A percentile compares a stretch with the other conserved stretches of the same genome.
Evolutionary conservation across 345 rosid species (phyloP).

Genomic region (Pseudoturritis turrita): DNA sequence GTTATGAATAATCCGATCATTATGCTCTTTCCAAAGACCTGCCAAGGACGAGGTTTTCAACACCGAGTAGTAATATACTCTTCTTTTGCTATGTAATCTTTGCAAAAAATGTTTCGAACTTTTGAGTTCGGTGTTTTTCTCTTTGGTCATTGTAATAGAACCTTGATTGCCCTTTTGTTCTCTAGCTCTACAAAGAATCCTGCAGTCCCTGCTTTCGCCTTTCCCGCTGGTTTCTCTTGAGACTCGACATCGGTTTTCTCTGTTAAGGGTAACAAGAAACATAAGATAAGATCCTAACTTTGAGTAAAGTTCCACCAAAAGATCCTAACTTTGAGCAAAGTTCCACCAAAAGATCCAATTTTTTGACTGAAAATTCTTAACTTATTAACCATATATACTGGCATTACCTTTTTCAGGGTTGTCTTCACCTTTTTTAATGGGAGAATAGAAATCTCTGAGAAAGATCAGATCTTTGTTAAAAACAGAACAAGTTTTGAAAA

Average conservation of each 20-base stretch:
- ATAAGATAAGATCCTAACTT: not conserved
- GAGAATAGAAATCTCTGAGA: conserved; percentile 24
- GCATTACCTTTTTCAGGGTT: conserved; percentile 30
- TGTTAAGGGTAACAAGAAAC: conserved; percentile 1
- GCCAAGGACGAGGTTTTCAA: conserved; percentile 10
- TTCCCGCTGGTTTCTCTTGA: conserved; percentile 24
- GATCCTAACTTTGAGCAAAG: not conserved
- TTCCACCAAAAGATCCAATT: not conserved
- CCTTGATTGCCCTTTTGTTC: conserved; percentile 71
- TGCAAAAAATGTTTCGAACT: conserved; percentile 4
- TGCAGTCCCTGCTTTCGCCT: conserved; percentile 50
- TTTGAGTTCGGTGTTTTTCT: conserved; percentile 11
- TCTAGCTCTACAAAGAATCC: conserved; percentile 61
- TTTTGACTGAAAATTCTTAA: not conserved
- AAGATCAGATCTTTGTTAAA: not conserved
- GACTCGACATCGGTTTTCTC: conserved; percentile 34
- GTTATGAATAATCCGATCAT: conserved; percentile 52
- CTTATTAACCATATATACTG: not conserved
- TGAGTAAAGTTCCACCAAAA: not conserved
- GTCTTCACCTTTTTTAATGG: conserved; percentile 21
- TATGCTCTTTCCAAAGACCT: conserved; percentile 71
- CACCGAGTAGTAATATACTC: not conserved
- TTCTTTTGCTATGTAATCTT: not conserved
- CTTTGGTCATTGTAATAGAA: conserved; percentile 29
- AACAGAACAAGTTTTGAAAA: not conserved